These are phyloP conservation scores for Ambrosia trifida DNA, from an alignment of 129 eudicot genomes.

Conservation along the genomic window DNA sequence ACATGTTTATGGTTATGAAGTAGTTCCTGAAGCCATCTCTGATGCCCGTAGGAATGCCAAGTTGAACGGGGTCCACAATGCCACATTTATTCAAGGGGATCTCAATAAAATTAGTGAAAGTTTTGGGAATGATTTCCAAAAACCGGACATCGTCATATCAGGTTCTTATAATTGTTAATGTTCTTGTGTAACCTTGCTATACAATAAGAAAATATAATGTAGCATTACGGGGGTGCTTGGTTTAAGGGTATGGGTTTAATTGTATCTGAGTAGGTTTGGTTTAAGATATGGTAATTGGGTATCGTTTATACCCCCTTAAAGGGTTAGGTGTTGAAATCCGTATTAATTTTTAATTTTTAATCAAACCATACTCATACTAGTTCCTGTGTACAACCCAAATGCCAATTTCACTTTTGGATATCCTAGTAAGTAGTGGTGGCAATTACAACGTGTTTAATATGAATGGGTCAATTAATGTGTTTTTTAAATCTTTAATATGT, in stretches of 20 bases:
- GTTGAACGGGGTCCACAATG: constrained; percentile 72
- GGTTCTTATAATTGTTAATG: constrained; percentile 38
- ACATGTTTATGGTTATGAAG: constrained; percentile 93
- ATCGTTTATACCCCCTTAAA: background rate
- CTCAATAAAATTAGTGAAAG: constrained; percentile 77
- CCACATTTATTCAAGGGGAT: constrained; percentile 92
- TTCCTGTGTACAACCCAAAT: background rate
- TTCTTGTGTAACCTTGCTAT: constrained; percentile 2
- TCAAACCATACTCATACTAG: background rate
- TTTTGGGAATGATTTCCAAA: constrained; percentile 77
- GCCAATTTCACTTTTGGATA: background rate
- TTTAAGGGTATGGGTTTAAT: background rate
- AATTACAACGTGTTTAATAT: background rate
- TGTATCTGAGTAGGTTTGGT: background rate
- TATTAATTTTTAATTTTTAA: background rate
- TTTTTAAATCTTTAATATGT: background rate
- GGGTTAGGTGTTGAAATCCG: background rate
- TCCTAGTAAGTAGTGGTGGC: background rate
- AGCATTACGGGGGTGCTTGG: background rate
- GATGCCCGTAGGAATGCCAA: constrained; percentile 89
- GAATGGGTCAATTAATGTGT: background rate
- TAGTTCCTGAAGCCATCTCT: constrained; percentile 81
- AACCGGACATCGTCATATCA: constrained; percentile 85
- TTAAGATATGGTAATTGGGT: background rate
- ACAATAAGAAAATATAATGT: background rate